Evolutionary conservation across 2,329 filamentous ascomycete genomes (phyloP).

Genomic region (Botrytis elliptica): DNA sequence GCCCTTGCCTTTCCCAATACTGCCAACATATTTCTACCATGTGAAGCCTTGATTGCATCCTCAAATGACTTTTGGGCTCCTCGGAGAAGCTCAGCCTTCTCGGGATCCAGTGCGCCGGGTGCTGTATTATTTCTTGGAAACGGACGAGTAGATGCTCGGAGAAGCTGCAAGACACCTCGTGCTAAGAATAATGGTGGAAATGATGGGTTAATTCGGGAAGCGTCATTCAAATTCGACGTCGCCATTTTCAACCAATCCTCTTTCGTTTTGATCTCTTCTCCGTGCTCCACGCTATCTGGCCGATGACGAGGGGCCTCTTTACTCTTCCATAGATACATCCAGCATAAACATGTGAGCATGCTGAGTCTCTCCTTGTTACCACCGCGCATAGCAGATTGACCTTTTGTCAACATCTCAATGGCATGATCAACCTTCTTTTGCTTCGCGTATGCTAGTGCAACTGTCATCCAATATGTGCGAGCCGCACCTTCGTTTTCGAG

Average conservation of each 20-base stretch:
- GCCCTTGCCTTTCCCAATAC: slow-evolving; percentile 86
- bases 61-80: slow-evolving; percentile 92
- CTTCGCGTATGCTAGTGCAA: slow-evolving; percentile 94
- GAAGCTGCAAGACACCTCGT: slow-evolving; percentile 81
- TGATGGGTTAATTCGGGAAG: slow-evolving; percentile 87
- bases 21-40: slow-evolving; percentile 87
- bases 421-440: slow-evolving; percentile 88
- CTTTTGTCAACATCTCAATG: slow-evolving; percentile 69
- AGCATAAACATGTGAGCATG: slow-evolving; percentile 65
- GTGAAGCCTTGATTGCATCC: slow-evolving; percentile 81
- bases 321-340: slow-evolving; percentile 70
- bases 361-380: slow-evolving; percentile 65
- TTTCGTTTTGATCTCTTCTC: slow-evolving; percentile 77
- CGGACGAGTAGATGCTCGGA: slow-evolving; percentile 80
- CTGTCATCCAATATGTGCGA: slow-evolving; percentile 96
- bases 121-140: slow-evolving; percentile 56
- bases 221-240: slow-evolving; percentile 91
- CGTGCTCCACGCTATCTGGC: slow-evolving; percentile 61
- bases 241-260: slow-evolving; percentile 88
- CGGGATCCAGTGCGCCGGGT: slow-evolving; percentile 63
- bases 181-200: slow-evolving; percentile 91
- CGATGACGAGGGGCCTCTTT: slow-evolving; percentile 65
- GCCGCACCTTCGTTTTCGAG: slow-evolving; percentile 92
- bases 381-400: slow-evolving; percentile 58
- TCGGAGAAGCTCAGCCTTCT: slow-evolving; percentile 75